Base-by-base conservation (phyloP, 805 yeast genomes). In the Sugiyamaella chiloensis region DNA sequence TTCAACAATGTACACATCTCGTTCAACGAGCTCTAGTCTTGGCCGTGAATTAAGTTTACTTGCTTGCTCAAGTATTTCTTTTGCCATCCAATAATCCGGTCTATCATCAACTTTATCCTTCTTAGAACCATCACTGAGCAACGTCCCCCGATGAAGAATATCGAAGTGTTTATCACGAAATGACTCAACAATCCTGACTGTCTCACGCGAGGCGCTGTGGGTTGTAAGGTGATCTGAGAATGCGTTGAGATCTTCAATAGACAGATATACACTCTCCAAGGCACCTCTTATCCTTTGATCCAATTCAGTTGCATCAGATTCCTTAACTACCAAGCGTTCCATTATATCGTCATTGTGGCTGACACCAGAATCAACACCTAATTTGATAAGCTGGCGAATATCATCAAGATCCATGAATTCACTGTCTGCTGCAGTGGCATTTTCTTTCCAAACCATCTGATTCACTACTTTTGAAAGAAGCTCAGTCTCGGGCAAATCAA, bases 401-500 rank as follows among this genome's bases (percentile, higher is more conserved):
- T 59, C 62, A 1, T 59, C 58, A 34, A 66, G 49, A 21, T 51
- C 51, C 8, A 50, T 53, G 20, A 54, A 48, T 20, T 51, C 52
- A 19, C 55, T 50, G 16, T 55, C 32, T 16, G 60, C 39, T 3
- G 48, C 58, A 8, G 54, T 56, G 14, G 55, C 64, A 7, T 48
- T 57, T 2, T 64, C 63, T 19, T 70, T 27, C 80, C 81, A 76
- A 16, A 55, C 55, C 37, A 64, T 55, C 49, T 73, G 66, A 24
- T 64, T 54, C 8, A 70, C 62, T 3, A 74, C 58, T 26, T 66
- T 62, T 41, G 69, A 72, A 41, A 77, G 61, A 16, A 67, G 47
- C 20, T 70, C 71, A 9, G 70, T 60, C 4, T 82, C 73, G 2
- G 79, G 75, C 12, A 85, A 60, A 4, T 69, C 72, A 31, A 85